Base-by-base conservation (phyloP, 495 filamentous ascomycete species). In the Delitschia confertaspora region DNA sequence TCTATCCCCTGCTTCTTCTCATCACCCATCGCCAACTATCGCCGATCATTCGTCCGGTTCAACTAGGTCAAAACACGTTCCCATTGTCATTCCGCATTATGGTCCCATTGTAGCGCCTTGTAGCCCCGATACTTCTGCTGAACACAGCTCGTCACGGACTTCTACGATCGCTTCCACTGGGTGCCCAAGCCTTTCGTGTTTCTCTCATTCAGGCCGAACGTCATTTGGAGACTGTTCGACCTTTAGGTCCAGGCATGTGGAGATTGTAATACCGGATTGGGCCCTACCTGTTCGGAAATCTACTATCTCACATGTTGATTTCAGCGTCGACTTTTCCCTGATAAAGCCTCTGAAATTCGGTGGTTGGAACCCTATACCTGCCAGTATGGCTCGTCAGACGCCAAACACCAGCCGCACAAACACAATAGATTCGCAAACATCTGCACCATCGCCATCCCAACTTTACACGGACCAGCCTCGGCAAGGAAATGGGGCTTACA, bases 401-500 rank as follows among this genome's bases (percentile, higher is more conserved):
- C 57, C 60, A 43, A 55, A 58, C 25, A 57, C 58, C 29, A 63
- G 59, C 56, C 61, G 72, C 41, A 67, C 70, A 17, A 75, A 67
- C 56, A 78, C 73, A 0, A 76, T 80, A 65, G 80, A 83, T 48
- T 78, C 79, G 17, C 63, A 63, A 22, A 69, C 57, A 16, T 72
- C 76, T n/a, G 62, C 60, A 5, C 60, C 62, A 13, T 69, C 66
- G 7, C 57, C 64, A 55, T 50, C 42, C 6, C 58, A 60, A 33
- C 51, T 63, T 9, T 53, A 60, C 39, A 34, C 56, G 0, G 47
- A 45, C 29, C 37, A 49, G 2, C 57, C 51, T 17, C 49, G 49
- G 22, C 46, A 33, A 25, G 50, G 47, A 6, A 47, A 49, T 8
- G 42, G 47, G 20, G 45, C 39, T 5, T 54, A 60, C 39, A 22